Evolutionary conservation across 1,284 basidiomycete species (phyloP).

Genomic region (Ganoderma lucidum): DNA sequence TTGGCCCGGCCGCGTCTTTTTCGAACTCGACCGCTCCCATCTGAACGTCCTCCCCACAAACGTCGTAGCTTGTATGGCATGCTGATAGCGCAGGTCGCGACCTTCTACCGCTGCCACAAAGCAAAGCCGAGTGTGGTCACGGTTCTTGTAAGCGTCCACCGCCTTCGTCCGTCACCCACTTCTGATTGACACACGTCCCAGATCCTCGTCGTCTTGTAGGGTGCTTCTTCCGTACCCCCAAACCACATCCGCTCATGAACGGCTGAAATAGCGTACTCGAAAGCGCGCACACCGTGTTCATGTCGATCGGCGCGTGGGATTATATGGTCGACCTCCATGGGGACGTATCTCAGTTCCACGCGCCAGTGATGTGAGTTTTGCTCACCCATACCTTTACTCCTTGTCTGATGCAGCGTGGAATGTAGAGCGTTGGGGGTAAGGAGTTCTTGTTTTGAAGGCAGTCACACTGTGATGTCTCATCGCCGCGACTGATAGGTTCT

Average conservation of each 20-base stretch:
- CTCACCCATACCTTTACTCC: background rate
- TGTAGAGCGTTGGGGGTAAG: background rate
- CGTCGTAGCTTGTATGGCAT: background rate
- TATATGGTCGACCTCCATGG: background rate
- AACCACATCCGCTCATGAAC: background rate
- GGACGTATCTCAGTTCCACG: background rate
- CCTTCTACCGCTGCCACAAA: background rate
- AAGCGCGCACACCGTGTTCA: background rate
- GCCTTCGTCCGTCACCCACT: background rate
- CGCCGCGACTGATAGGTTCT: background rate
- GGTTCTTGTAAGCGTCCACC: background rate
- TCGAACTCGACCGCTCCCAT: background rate
- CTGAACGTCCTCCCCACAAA: background rate
- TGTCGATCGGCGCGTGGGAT: background rate
- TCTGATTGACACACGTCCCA: background rate
- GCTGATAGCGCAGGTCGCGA: background rate
- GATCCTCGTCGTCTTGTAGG: background rate
- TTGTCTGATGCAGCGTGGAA: background rate
- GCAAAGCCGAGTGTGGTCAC: background rate
- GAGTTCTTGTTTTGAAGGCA: background rate
- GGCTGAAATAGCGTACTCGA: background rate
- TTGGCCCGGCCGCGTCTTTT: background rate
- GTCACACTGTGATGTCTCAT: background rate
- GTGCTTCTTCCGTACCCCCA: background rate
- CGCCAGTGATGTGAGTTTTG: background rate